These are phyloP conservation scores for Seminavis robusta DNA, from an alignment of 108 stramenopile genomes.

Conservation along the genomic window DNA sequence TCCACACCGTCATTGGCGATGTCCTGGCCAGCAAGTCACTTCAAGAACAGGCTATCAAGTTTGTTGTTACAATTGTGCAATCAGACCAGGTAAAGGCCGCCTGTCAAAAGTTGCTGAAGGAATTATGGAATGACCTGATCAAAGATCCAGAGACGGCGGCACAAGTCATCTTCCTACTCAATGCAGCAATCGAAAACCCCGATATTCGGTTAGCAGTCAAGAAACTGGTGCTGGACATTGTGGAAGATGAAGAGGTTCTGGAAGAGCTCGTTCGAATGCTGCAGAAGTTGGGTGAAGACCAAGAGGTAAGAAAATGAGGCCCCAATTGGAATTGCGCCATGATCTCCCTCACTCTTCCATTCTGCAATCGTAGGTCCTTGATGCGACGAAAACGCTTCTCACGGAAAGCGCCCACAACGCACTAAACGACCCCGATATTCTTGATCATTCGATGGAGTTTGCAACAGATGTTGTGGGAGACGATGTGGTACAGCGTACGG, in stretches of 20 bases:
- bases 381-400: constrained; percentile 62
- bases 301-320: no score
- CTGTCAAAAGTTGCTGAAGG: constrained; percentile 47
- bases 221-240: constrained; percentile 53
- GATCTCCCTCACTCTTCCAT: neutral
- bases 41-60: constrained; percentile 36
- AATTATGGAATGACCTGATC: constrained; percentile 72
- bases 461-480: constrained; percentile 87
- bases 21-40: constrained; percentile 30
- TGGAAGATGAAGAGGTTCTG: constrained; percentile 74
- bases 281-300: constrained; percentile 63
- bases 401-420: constrained; percentile 76
- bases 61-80: constrained; percentile 51
- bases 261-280: constrained; percentile 59
- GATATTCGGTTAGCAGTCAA: constrained; percentile 54
- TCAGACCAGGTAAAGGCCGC: constrained; percentile 64
- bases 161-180: constrained; percentile 65
- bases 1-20: constrained; percentile 26
- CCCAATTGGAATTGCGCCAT: no score
- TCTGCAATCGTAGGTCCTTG: no score
- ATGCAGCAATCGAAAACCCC: constrained; percentile 69
- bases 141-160: constrained; percentile 66
- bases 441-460: constrained; percentile 90
- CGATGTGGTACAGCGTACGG: constrained; percentile 81
- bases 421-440: constrained; percentile 81